A percentile compares a stretch with the other conserved stretches of the same genome.
These are phyloP conservation scores for Hygrocybe coccinea DNA, from an alignment of 768 basidiomycete genomes.

Conservation along the genomic window DNA sequence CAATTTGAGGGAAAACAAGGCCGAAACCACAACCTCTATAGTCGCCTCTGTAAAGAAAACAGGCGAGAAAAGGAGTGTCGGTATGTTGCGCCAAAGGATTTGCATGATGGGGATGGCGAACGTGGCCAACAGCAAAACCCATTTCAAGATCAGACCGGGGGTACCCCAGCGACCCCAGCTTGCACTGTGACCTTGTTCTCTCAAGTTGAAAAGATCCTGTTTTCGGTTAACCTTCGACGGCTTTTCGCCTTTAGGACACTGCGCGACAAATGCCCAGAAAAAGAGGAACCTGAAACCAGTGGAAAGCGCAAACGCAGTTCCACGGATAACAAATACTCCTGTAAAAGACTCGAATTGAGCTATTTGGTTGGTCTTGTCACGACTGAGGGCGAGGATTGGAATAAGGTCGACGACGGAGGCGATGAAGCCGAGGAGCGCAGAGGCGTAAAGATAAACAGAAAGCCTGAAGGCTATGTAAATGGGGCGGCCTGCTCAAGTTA, in stretches of 20 bases:
- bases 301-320: constrained; percentile 54
- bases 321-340: constrained; percentile 49
- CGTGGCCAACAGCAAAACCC: constrained; percentile 41
- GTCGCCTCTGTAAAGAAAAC: constrained; percentile 57
- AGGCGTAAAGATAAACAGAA: constrained; percentile 48
- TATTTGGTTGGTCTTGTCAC: constrained; percentile 17
- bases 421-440: constrained; percentile 56
- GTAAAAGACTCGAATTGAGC: constrained; percentile 24
- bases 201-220: constrained; percentile 14
- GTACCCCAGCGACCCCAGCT: constrained; percentile 65
- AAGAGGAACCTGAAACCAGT: constrained; percentile 58
- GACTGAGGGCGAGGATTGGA: constrained; percentile 43
- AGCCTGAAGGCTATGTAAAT: constrained; percentile 30
- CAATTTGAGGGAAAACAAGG: constrained; percentile 59
- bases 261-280: constrained; percentile 62
- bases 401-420: constrained; percentile 61
- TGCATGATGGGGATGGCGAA: constrained; percentile 53
- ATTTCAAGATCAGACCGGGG: constrained; percentile 50
- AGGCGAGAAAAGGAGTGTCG: constrained; percentile 31
- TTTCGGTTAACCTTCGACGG: constrained; percentile 10
- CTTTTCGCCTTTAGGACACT: constrained; percentile 46
- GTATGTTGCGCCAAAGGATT: constrained; percentile 55
- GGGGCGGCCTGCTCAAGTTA: neutral
- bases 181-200: constrained; percentile 43
- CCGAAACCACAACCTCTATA: constrained; percentile 54